These are phyloP conservation scores for Trichoderma sp. DNA, from an alignment of 2,329 filamentous ascomycete genomes.

Conservation along the genomic window DNA sequence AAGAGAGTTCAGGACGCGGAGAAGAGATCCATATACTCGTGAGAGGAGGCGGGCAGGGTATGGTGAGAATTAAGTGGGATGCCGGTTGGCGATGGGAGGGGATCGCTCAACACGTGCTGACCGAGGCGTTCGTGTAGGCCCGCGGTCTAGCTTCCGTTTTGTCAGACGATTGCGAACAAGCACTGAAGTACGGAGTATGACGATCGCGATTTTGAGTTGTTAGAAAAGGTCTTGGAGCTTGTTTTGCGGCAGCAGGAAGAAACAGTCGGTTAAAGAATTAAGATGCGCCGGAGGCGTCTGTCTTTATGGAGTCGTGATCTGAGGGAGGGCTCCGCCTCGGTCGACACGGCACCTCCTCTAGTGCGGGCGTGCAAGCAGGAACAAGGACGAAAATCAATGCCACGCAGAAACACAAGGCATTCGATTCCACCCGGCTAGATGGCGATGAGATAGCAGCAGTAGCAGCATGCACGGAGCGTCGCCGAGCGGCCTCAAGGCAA, in stretches of 20 bases:
- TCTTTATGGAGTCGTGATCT: conserved; percentile 22
- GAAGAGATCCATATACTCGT: conserved; percentile 11
- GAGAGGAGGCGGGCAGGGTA: conserved; percentile 13
- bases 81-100: conserved; percentile 18
- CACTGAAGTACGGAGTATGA: background rate
- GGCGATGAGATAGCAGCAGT: conserved; percentile 16
- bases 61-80: conserved; percentile 20
- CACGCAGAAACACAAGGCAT: conserved; percentile 11
- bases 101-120: conserved; percentile 19
- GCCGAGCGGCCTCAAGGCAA: background rate
- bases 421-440: conserved; percentile 13
- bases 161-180: conserved; percentile 3
- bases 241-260: conserved; percentile 21
- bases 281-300: conserved; percentile 27
- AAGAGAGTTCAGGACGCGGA: conserved; percentile 12
- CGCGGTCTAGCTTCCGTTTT: conserved; percentile 18
- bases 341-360: conserved; percentile 27
- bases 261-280: conserved; percentile 3
- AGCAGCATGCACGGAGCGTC: conserved; percentile 3
- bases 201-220: conserved; percentile 11
- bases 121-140: conserved; percentile 17
- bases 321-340: conserved; percentile 26
- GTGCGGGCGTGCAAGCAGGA: conserved; percentile 26
- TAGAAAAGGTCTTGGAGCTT: background rate
- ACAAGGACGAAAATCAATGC: conserved; percentile 20